Evolutionary conservation across 2,329 filamentous ascomycete genomes (phyloP).

Genomic region (Cercospora sojina): DNA sequence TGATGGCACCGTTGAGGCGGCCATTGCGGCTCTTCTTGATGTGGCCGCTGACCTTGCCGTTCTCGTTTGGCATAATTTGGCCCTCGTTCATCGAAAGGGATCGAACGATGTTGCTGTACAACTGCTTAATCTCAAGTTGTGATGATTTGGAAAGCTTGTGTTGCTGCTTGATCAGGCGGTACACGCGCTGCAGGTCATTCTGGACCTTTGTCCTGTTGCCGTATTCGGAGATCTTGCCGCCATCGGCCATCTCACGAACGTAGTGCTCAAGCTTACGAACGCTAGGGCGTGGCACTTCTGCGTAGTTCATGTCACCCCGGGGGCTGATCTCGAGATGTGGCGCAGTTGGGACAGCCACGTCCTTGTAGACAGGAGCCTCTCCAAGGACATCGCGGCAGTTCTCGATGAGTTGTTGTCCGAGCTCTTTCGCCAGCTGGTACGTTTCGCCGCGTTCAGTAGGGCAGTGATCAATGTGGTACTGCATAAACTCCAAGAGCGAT

Average conservation of each 20-base stretch:
- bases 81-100: conserved; percentile 97
- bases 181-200: conserved; percentile 89
- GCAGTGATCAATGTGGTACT: conserved; percentile 99
- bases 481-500: conserved; percentile 95
- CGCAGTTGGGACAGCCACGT: conserved; percentile 87
- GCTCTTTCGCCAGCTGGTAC: conserved; percentile 94
- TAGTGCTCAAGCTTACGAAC: conserved; percentile 98
- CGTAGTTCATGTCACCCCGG: conserved; percentile 87
- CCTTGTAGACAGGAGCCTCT: conserved; percentile 87
- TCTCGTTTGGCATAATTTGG: conserved; percentile 90
- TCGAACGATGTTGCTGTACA: conserved; percentile 92
- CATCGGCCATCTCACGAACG: conserved; percentile 96
- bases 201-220: conserved; percentile 98
- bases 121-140: conserved; percentile 90
- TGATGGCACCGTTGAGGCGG: conserved; percentile 48
- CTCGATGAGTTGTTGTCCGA: conserved; percentile 89
- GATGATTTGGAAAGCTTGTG: conserved; percentile 96
- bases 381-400: conserved; percentile 94
- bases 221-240: conserved; percentile 97
- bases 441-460: conserved; percentile 95
- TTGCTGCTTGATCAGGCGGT: conserved; percentile 97
- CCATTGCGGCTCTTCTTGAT: conserved; percentile 55
- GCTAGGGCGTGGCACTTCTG: conserved; percentile 80
- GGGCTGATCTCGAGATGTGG: conserved; percentile 90
- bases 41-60: conserved; percentile 63